These are phyloP conservation scores for Xylariaceae sp. DNA, from an alignment of 2,329 filamentous ascomycete species.

Conservation along the genomic window DNA sequence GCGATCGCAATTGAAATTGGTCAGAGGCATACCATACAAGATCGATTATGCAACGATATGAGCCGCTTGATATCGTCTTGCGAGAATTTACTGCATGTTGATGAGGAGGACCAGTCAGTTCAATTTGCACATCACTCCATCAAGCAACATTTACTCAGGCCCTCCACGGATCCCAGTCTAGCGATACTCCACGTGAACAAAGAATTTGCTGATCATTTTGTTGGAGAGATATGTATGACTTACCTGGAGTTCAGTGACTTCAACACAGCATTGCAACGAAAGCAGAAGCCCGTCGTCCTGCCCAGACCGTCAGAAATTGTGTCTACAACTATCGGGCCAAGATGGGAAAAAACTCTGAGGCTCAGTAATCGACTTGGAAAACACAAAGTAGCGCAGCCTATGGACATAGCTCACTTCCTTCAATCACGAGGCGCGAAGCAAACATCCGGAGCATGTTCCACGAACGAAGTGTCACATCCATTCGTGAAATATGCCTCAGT, in stretches of 20 bases:
- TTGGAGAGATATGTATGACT: conserved; percentile 36
- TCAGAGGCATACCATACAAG: conserved; percentile 21
- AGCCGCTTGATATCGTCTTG: conserved; percentile 14
- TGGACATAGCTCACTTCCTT: not conserved
- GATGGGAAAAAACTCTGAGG: not conserved
- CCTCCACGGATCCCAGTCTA: not conserved
- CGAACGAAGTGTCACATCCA: not conserved
- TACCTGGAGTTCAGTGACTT: conserved; percentile 40
- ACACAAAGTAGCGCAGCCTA: not conserved
- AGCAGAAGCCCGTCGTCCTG: not conserved
- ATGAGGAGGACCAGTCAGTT: conserved; percentile 15
- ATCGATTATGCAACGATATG: conserved; percentile 26
- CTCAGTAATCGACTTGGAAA: not conserved
- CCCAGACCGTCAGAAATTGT: not conserved
- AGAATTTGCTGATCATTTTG: conserved; percentile 24
- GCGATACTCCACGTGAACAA: conserved; percentile 24
- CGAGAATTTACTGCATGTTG: conserved; percentile 18
- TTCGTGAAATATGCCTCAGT: conserved; percentile 13
- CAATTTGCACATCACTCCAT: conserved; percentile 26
- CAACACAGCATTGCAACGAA: conserved; percentile 34
- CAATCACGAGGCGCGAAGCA: too few species aligned
- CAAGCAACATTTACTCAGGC: conserved; percentile 24
- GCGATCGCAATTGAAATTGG: conserved; percentile 34
- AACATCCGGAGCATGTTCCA: not conserved
- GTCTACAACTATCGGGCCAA: not conserved